phyloP scores from a whole-genome alignment of 2,329 filamentous ascomycete genomes.

The Didymella segeticola region DNA sequence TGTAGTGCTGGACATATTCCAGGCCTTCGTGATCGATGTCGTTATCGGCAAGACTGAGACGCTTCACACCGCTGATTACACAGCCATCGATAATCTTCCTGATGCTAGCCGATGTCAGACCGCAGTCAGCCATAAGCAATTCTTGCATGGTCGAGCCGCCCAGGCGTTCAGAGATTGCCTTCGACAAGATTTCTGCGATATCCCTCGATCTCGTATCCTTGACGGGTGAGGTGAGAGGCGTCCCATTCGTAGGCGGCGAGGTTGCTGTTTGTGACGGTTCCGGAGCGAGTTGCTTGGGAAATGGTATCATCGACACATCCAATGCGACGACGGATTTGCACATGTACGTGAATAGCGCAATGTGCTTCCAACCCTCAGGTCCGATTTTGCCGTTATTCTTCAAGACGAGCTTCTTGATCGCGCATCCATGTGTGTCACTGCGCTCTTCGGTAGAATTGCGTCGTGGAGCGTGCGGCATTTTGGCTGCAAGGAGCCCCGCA shows the following conservation, averaged over 20 bases:
- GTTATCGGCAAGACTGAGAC: constrained; percentile 85
- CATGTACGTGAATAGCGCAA: constrained; percentile 88
- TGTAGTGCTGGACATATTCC: constrained; percentile 76
- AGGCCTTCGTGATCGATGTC: constrained; percentile 76
- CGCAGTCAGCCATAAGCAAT: constrained; percentile 81
- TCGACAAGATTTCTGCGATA: constrained; percentile 71
- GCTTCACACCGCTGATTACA: constrained; percentile 76
- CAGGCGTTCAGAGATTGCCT: constrained; percentile 76
- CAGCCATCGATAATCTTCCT: constrained; percentile 80
- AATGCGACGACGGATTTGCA: constrained; percentile 84
- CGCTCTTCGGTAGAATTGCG: constrained; percentile 21
- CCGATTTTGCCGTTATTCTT: constrained; percentile 90
- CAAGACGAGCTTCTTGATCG: constrained; percentile 84
- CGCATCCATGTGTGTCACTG: constrained; percentile 57
- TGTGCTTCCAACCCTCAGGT: constrained; percentile 86
- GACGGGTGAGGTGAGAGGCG: constrained; percentile 1
- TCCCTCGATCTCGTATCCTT: constrained; percentile 52
- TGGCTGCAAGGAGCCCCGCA: constrained; percentile 82
- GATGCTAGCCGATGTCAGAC: constrained; percentile 73
- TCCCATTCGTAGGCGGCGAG: constrained; percentile 19
- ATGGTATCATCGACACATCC: constrained; percentile 84
- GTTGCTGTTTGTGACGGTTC: constrained; percentile 25
- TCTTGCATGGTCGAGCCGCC: constrained; percentile 80
- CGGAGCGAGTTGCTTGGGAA: constrained; percentile 51
- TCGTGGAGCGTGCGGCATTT: constrained; percentile 65